Percentiles rank a stretch among this genome's conserved stretches.
phyloP scores from a whole-genome alignment of 2,329 filamentous ascomycete genomes.

The Pyrenophora tritici-repentis region DNA sequence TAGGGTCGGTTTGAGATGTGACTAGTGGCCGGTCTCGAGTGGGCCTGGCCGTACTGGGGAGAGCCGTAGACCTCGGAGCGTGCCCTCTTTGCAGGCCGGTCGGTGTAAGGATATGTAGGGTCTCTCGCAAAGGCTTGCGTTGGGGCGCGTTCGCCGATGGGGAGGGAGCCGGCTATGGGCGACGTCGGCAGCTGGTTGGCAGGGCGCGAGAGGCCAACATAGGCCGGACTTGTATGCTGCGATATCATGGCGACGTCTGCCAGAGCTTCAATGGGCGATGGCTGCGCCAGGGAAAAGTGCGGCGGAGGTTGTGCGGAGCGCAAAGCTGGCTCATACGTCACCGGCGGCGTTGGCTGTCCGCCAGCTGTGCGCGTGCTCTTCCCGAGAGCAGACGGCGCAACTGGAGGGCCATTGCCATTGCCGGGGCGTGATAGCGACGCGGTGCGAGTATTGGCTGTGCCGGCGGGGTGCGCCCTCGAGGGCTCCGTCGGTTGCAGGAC shows the following conservation, averaged over 20 bases:
- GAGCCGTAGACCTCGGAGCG: slow-evolving; percentile 62
- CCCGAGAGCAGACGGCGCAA: background rate
- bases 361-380: slow-evolving; percentile 14
- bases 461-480: slow-evolving; percentile 30
- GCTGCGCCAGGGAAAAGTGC: slow-evolving; percentile 31
- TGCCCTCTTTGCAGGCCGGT: slow-evolving; percentile 64
- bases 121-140: slow-evolving; percentile 26
- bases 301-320: slow-evolving; percentile 32
- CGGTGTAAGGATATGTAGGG: slow-evolving; percentile 30
- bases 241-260: slow-evolving; percentile 49
- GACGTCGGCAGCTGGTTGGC: slow-evolving; percentile 25
- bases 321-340: slow-evolving; percentile 21
- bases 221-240: slow-evolving; percentile 45
- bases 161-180: slow-evolving; percentile 25
- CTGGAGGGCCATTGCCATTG: slow-evolving; percentile 16
- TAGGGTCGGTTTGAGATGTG: slow-evolving; percentile 49
- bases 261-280: slow-evolving; percentile 51
- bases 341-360: slow-evolving; percentile 16
- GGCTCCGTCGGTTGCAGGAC: slow-evolving; percentile 28
- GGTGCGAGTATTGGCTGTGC: slow-evolving; percentile 17
- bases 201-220: slow-evolving; percentile 29
- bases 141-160: slow-evolving; percentile 28
- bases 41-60: slow-evolving; percentile 42
- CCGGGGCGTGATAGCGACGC: slow-evolving; percentile 12
- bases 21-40: slow-evolving; percentile 54